Conservation (phyloP, 2,329 filamentous ascomycete genomes). For the Aureobasidium namibiae region DNA sequence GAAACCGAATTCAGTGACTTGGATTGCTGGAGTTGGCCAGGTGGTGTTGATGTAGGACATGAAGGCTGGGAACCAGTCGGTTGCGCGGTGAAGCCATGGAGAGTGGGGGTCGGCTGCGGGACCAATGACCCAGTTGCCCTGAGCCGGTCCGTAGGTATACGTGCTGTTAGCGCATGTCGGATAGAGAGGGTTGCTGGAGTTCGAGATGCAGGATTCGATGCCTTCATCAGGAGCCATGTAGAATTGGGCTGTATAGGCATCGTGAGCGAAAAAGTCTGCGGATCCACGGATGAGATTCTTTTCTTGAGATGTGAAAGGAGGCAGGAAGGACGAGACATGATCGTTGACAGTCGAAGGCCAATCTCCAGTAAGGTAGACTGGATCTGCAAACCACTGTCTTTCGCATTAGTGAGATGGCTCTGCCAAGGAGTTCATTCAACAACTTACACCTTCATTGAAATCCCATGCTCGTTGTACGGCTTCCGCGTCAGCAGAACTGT, state of each 20-base stretch:
- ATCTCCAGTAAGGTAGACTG: constrained; percentile 35
- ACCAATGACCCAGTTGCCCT: constrained; percentile 35
- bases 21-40: constrained; percentile 22
- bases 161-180: constrained; percentile 33
- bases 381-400: constrained; percentile 30
- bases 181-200: constrained; percentile 32
- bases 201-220: constrained; percentile 30
- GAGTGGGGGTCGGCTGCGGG: constrained; percentile 31
- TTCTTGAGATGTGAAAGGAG: constrained; percentile 26
- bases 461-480: constrained; percentile 27
- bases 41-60: constrained; percentile 29
- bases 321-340: constrained; percentile 26
- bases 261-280: constrained; percentile 32
- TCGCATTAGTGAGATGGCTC: not conserved
- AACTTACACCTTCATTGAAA: constrained; percentile 18
- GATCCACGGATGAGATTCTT: constrained; percentile 25
- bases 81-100: constrained; percentile 29
- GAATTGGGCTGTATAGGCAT: constrained; percentile 52
- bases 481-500: constrained; percentile 25
- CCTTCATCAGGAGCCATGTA: constrained; percentile 42
- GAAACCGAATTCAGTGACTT: constrained; percentile 30
- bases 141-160: constrained; percentile 21
- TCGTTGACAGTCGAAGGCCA: constrained; percentile 33
- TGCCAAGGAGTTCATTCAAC: not conserved
- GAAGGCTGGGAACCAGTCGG: constrained; percentile 28